A percentile compares a stretch with the other conserved stretches of the same genome.
Evolutionary conservation across 2,329 filamentous ascomycete species (phyloP).

Genomic region (Fusarium buxicola): DNA sequence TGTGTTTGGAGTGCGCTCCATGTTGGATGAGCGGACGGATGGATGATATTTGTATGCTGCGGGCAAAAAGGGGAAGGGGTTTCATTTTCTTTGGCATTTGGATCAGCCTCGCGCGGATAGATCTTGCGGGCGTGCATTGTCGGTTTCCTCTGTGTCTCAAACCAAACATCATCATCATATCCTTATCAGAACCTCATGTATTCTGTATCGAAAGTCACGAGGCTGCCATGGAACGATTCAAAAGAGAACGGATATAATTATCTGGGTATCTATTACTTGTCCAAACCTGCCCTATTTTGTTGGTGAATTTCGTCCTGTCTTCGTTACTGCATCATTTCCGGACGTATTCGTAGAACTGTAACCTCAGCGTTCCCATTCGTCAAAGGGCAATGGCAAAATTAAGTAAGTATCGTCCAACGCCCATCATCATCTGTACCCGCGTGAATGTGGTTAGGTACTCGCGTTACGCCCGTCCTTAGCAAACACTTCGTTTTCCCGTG

Average conservation of each 20-base stretch:
- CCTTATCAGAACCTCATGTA: slow-evolving; percentile 12
- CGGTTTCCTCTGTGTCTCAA: slow-evolving; percentile 21
- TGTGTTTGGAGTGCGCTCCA: neutral
- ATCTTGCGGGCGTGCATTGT: slow-evolving; percentile 29
- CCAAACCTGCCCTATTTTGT: neutral
- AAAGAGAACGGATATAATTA: slow-evolving; percentile 22
- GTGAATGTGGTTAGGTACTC: slow-evolving; percentile 2
- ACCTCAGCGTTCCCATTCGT: neutral
- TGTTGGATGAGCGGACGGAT: neutral
- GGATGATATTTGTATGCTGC: slow-evolving; percentile 7
- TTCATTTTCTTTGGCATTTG: slow-evolving; percentile 16
- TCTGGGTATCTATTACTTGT: slow-evolving; percentile 18
- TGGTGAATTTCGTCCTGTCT: too few species aligned
- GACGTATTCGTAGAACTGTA: neutral
- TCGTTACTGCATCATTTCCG: too few species aligned
- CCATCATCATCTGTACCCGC: neutral
- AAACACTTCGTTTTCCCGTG: slow-evolving; percentile 16
- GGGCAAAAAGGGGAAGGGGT: slow-evolving; percentile 7
- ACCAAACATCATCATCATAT: slow-evolving; percentile 6
- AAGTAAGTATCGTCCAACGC: neutral
- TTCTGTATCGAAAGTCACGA: slow-evolving; percentile 13
- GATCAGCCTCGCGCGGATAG: slow-evolving; percentile 22
- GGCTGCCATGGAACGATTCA: slow-evolving; percentile 3
- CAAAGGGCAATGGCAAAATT: too few species aligned
- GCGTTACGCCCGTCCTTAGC: slow-evolving; percentile 3